Evolutionary conservation across 164 flowering plant species (phyloP).

Genomic region (Tetrastigma voinierianum): DNA sequence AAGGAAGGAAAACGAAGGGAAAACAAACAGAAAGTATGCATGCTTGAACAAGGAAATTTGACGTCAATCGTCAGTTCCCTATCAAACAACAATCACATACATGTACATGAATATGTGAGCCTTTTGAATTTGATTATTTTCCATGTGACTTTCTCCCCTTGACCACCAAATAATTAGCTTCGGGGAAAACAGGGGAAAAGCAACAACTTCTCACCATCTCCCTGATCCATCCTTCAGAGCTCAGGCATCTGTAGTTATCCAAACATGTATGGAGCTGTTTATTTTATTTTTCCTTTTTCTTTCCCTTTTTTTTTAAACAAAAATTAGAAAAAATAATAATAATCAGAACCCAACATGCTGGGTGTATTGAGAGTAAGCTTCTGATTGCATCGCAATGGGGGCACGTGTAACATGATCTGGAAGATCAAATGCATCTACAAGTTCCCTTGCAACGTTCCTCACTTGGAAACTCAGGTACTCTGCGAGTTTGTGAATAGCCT

Average conservation of each 20-base stretch:
- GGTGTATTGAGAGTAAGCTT: constrained; percentile 76
- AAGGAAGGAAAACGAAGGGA: no score
- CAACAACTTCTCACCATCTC: background rate
- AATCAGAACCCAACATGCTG: constrained; percentile 65
- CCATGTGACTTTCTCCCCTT: background rate
- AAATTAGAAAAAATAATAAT: no score
- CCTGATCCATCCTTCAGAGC: background rate
- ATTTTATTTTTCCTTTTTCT: background rate
- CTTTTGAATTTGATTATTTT: no score
- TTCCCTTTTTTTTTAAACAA: no score
- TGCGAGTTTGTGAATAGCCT: constrained; percentile 95
- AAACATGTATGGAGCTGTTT: background rate
- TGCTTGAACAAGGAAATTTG: no score
- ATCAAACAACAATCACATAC: no score
- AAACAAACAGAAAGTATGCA: no score
- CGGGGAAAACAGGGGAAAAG: background rate
- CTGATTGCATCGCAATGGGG: constrained; percentile 81
- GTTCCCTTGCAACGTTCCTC: constrained; percentile 68
- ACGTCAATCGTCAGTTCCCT: no score
- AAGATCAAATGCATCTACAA: constrained; percentile 83
- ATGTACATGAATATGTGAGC: no score
- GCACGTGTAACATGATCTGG: constrained; percentile 82
- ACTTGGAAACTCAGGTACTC: constrained; percentile 91
- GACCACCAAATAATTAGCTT: background rate
- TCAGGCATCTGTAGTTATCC: background rate